Percentiles rank a stretch among this genome's conserved stretches.
phyloP scores from a whole-genome alignment of 768 basidiomycete species.

The Kwoniella sp. region DNA sequence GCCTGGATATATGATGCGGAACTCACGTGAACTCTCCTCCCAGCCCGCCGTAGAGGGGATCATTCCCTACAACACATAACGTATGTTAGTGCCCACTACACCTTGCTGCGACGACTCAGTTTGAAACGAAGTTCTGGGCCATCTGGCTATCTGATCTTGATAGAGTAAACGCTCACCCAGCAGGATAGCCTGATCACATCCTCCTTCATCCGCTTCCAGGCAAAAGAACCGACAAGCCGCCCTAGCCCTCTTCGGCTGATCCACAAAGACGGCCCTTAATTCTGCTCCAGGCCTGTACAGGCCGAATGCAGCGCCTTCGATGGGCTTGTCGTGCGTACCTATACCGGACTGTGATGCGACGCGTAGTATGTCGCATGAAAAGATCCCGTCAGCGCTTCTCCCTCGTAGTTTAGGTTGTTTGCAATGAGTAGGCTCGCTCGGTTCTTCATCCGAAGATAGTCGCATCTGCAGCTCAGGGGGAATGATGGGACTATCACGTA shows the following conservation, averaged over 20 bases:
- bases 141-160: no score
- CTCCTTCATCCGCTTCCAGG: constrained; percentile 31
- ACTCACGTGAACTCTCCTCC: constrained; percentile 55
- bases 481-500: constrained; percentile 15
- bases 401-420: background rate
- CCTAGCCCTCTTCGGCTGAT: constrained; percentile 40
- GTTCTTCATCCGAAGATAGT: no score
- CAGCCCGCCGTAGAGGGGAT: constrained; percentile 52
- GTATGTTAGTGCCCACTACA: background rate
- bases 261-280: constrained; percentile 49
- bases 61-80: constrained; percentile 36
- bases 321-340: constrained; percentile 36
- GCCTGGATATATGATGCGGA: no score
- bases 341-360: constrained; percentile 46
- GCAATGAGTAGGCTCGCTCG: no score
- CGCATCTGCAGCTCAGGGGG: no score
- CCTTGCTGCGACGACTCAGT: no score
- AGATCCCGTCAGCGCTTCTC: background rate
- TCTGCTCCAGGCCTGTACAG: constrained; percentile 53
- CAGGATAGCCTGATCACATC: constrained; percentile 53
- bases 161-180: constrained; percentile 43
- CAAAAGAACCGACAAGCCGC: constrained; percentile 46
- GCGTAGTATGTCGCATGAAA: no score
- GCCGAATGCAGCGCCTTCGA: constrained; percentile 42
- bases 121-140: no score